These are phyloP conservation scores for Yamadazyma philogaea DNA, from an alignment of 805 yeast genomes.

Conservation along the genomic window DNA sequence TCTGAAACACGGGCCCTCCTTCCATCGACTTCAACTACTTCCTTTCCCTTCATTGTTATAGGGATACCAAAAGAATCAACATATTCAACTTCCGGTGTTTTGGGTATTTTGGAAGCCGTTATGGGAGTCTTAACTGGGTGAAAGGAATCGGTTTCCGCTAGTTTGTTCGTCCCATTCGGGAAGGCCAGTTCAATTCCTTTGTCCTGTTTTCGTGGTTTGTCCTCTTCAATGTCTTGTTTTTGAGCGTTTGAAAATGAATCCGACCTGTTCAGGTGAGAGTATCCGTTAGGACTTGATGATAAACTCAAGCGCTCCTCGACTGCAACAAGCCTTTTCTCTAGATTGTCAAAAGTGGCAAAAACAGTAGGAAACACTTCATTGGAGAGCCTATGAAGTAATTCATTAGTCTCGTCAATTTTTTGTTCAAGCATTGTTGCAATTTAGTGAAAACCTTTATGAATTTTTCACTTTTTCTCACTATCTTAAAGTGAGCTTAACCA, in stretches of 20 bases:
- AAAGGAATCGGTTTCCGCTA: neutral
- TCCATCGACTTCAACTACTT: neutral
- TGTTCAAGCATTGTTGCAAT: conserved; percentile 2
- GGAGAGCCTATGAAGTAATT: conserved; percentile 10
- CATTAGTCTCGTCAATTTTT: conserved; percentile 14
- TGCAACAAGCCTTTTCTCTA: conserved; percentile 9
- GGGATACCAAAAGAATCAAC: conserved; percentile 1
- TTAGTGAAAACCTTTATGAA: neutral
- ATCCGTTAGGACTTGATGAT: neutral
- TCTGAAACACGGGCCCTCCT: neutral
- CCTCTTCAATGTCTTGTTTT: neutral
- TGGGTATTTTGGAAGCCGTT: neutral
- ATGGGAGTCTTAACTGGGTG: neutral
- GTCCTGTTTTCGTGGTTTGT: neutral
- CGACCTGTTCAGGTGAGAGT: neutral
- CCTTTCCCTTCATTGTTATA: neutral
- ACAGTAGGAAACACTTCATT: conserved; percentile 15
- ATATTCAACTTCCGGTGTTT: neutral
- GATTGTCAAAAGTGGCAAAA: conserved; percentile 11
- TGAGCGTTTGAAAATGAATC: neutral
- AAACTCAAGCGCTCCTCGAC: conserved; percentile 9
- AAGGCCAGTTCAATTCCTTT: neutral
- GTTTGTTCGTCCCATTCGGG: neutral
- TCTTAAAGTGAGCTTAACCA: neutral
- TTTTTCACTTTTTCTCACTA: conserved; percentile 3